Evolutionary conservation across 805 yeast species (phyloP), one percentile per base, ranked within the genome.

Genomic region (Tetrapisispora pingtungensis): DNA sequence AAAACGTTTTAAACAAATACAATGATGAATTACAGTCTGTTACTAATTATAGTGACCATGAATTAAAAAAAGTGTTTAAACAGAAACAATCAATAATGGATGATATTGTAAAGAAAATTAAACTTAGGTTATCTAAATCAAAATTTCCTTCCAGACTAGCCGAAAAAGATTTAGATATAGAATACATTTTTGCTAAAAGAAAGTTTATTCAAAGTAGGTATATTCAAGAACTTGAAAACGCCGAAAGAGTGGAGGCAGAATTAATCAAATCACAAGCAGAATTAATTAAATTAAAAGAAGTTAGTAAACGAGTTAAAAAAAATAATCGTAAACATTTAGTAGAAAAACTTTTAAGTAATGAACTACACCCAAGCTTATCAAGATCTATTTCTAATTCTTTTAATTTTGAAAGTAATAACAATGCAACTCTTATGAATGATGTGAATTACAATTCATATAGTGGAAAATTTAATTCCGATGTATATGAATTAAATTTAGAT

Each of bases 101-200:
- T 20, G 58, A 58, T 26, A 52, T 59, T 13, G 40, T 57, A 5
- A 38, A 44, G 12, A 59, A 60, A 40, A 55, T 59, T 7, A 51
- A 51, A 26, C 47, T 41, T 14, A 50, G 50, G 30, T 41, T 62
- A 8, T 46, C 44, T 15, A 46, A 44, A 37, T 46, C 61, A 5
- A 47, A 49, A n/a, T 49, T 62, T 18, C 66, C 66, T 2, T 48
- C 55, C 2, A 48, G 51, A 36, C 43, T 55, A 14, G 54, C 55
- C 8, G 49, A 50, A 7, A 46, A 48, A 18, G 64, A 61, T 36
- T 32, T 59, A 33, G 61, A 61, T 42, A 52, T 57, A 7, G 65
- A 61, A 36, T 59, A 57, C 39, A 52, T 61, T 15, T 58, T 54
- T 43, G 53, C 61, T 18, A 62, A 61, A 44, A 51, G 65, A 19